Evolutionary conservation across 345 rosid genomes (phyloP).

Genomic region (Acer campestre): DNA sequence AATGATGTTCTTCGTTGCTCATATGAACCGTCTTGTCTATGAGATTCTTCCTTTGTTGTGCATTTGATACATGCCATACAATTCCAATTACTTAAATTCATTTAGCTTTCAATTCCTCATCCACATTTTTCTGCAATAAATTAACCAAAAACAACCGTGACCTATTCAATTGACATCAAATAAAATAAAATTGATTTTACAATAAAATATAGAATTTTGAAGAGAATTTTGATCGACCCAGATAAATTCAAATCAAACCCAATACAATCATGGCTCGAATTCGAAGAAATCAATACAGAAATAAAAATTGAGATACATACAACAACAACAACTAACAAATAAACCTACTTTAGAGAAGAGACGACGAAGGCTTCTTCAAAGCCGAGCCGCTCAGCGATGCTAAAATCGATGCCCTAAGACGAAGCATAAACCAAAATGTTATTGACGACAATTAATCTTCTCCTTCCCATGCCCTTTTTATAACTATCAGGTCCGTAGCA

Average conservation of each 20-base stretch:
- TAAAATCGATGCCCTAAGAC: slow-evolving; percentile 88
- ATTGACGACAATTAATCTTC: no score
- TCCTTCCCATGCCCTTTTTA: no score
- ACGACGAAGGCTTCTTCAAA: slow-evolving; percentile 72
- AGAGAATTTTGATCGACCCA: no score
- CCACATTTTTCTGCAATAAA: slow-evolving; percentile 66
- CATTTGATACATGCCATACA: slow-evolving; percentile 84
- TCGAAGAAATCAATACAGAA: background rate
- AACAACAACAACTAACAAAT: background rate
- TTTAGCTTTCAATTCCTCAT: slow-evolving; percentile 68
- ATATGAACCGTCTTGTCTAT: slow-evolving; percentile 70
- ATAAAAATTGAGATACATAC: background rate
- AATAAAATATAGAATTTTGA: no score
- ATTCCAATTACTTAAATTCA: slow-evolving; percentile 78
- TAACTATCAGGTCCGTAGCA: no score
- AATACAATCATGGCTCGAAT: no score
- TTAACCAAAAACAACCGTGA: no score
- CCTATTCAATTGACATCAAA: no score
- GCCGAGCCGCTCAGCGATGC: background rate
- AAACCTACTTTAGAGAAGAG: slow-evolving; percentile 76
- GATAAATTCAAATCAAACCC: no score
- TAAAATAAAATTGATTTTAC: no score
- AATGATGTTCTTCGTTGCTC: background rate
- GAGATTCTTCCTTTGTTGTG: slow-evolving; percentile 75
- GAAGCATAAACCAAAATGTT: slow-evolving; percentile 44